Evolutionary conservation across 768 basidiomycete species (phyloP), one percentile per base, ranked within the genome.

Genomic region (Leccinum longicurvipes): DNA sequence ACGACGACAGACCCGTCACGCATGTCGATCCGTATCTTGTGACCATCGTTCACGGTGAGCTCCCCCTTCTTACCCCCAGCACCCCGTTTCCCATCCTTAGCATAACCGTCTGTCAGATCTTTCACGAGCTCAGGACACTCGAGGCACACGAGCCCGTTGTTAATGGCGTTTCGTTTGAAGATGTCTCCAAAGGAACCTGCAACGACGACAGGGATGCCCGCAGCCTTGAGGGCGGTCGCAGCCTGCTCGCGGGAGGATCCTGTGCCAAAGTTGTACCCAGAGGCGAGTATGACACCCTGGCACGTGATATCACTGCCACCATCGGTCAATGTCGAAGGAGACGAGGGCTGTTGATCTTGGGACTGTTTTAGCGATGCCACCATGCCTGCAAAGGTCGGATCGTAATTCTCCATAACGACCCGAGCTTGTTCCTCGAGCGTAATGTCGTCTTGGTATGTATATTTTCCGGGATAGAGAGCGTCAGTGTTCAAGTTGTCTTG

Each of bases 181-280:
- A 98, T 98, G 71, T 99, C 97, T 10, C 97, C 96, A 63, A 99
- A 99, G 28, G 94, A 97, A 31, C 95, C 97, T n/a, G 93, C 93
- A 55, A 99, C 81, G 53, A 99, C 93, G 49, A 97, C 77, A 4
- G 93, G 93, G 4, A 99, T 75, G 15, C 97, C 96, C 0, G 96
- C 91, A 7, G 94, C 83, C 69, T 94, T 93, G 60, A 99, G 85
- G 2, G 97, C 96, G 1, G 97, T 99, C 15, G 97, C 97, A 2
- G 97, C 97, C 70, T 99, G 97, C 74, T 99, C 97, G 52, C 97
- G 86, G 25, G 96, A 98, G 0, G 95, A 98, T 8, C 97, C 97
- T 1, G 97, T 99, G 60, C 97, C 97, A 69, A 99, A 98, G 76
- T 99, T 99, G 77, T 93, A 98, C 12, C 97, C 97, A 5, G 93